phyloP scores from a whole-genome alignment of 306 rosid genomes.

The Astragalus membranaceus region DNA sequence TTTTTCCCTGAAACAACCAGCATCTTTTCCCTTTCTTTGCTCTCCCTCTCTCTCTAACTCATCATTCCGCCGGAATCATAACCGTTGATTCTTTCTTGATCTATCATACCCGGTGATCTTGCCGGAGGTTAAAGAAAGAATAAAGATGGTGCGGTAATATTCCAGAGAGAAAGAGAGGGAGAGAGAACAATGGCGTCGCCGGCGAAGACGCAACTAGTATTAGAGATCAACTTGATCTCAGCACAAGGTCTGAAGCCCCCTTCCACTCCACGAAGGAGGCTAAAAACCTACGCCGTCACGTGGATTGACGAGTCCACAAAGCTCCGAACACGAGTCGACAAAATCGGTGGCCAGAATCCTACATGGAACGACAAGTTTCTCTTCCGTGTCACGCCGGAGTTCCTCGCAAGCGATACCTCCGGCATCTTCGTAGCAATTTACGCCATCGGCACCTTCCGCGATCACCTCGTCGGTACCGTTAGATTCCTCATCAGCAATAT shows the following conservation, averaged over 20 bases:
- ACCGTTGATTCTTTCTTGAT: slow-evolving; percentile 31
- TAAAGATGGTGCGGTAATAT: slow-evolving; percentile 2
- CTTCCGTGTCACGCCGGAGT: slow-evolving; percentile 65
- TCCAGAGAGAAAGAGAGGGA: slow-evolving; percentile 12
- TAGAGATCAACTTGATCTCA: slow-evolving; percentile 93
- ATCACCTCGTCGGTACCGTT: slow-evolving; percentile 57
- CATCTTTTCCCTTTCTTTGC: no score
- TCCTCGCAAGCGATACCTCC: slow-evolving; percentile 67
- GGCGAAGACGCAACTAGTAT: slow-evolving; percentile 26
- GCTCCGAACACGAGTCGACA: slow-evolving; percentile 66
- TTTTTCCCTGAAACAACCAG: background rate
- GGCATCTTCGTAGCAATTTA: slow-evolving; percentile 58
- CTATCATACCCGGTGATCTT: slow-evolving; percentile 26
- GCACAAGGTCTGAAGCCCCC: slow-evolving; percentile 68
- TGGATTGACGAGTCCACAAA: slow-evolving; percentile 57
- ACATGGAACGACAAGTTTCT: slow-evolving; percentile 92
- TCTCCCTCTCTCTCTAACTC: background rate
- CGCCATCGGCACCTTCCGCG: slow-evolving; percentile 54
- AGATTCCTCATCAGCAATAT: slow-evolving; percentile 69
- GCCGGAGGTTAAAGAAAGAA: slow-evolving; percentile 25
- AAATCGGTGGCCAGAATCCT: slow-evolving; percentile 60
- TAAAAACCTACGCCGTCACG: slow-evolving; percentile 60
- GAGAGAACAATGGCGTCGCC: slow-evolving; percentile 22
- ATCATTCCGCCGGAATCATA: slow-evolving; percentile 18
- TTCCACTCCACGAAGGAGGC: slow-evolving; percentile 28